These are phyloP conservation scores for Bacidia rubella DNA, from an alignment of 495 filamentous ascomycete species.

Conservation along the genomic window DNA sequence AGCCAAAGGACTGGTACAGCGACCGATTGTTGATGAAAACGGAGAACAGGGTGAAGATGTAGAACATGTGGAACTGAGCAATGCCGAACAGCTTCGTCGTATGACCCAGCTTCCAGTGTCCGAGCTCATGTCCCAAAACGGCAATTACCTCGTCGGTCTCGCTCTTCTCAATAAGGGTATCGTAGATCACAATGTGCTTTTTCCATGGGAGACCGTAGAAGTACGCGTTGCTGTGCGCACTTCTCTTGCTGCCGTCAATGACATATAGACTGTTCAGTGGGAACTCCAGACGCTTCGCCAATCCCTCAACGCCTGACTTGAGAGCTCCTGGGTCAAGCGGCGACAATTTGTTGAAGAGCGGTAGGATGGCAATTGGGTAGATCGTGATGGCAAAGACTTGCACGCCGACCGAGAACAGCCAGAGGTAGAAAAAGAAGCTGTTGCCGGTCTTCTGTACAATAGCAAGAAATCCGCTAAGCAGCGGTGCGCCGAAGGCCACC, in stretches of 20 bases:
- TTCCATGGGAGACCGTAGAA: conserved; percentile 98
- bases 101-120: conserved; percentile 92
- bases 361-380: conserved; percentile 88
- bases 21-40: conserved; percentile 93
- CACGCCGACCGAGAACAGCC: conserved; percentile 76
- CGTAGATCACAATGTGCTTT: conserved; percentile 99
- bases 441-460: conserved; percentile 86
- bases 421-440: conserved; percentile 94
- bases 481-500: conserved; percentile 64
- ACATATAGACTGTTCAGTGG: conserved; percentile 82
- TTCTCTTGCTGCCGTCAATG: conserved; percentile 95
- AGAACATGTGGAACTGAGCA: conserved; percentile 78
- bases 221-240: conserved; percentile 94
- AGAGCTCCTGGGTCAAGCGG: conserved; percentile 75
- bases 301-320: conserved; percentile 74
- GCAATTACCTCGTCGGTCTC: conserved; percentile 84
- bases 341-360: conserved; percentile 95
- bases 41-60: conserved; percentile 90
- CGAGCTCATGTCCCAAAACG: conserved; percentile 87
- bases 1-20: conserved; percentile 82
- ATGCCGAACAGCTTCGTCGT: conserved; percentile 86
- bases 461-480: conserved; percentile 77
- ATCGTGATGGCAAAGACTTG: conserved; percentile 91
- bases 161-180: conserved; percentile 92
- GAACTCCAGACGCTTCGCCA: conserved; percentile 78